Evolutionary conservation across 1,139 yeast species (phyloP), one percentile per base, ranked within the genome.

Genomic region (Scheffersomyces lignicola): DNA sequence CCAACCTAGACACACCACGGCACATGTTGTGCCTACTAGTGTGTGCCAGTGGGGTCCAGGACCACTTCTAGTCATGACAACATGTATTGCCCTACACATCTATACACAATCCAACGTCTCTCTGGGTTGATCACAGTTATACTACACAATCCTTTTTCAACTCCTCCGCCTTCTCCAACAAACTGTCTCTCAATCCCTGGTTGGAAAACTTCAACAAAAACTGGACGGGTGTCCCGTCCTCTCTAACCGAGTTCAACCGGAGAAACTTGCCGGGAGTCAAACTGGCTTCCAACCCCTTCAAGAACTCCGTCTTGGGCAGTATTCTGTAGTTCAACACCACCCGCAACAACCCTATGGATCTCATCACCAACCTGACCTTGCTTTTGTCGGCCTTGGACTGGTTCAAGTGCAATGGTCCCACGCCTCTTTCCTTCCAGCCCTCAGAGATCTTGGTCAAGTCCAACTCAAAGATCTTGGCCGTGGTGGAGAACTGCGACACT

Each of bases 351-450:
- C 96, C 96, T 44, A 85, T 87, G 3, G 96, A 82, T 55, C 99
- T 78, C 97, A 94, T 90, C 4, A 92, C 84, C 18, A 92, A 58
- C 47, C 97, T 54, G 34, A 62, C 60, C 33, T 60, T 53, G 16
- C 48, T 44, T 4, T 61, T 53, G 31, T 64, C 63, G 3, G 50
- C 50, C 16, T 56, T 51, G n/a, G 69, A 61, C 41, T 76, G 75
- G 58, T 92, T 92, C 25, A 94, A 75, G 57, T 87, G 96, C 12
- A 94, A 63, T 4, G 80, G 76, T 1, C 99, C 99, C 26, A 84
- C 73, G 12, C 98, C 99, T 50, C 95, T 77, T 59, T 94, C 98
- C 56, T 86, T 92, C 98, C 99, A 94, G 2, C 96, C 97, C 18
- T 73, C 77, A 9, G 73, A 58, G 1, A 84, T 72, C 27, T 77